Evolutionary conservation across 768 basidiomycete species (phyloP), one percentile per base, ranked within the genome.

Genomic region (Tephrocybe rancida): DNA sequence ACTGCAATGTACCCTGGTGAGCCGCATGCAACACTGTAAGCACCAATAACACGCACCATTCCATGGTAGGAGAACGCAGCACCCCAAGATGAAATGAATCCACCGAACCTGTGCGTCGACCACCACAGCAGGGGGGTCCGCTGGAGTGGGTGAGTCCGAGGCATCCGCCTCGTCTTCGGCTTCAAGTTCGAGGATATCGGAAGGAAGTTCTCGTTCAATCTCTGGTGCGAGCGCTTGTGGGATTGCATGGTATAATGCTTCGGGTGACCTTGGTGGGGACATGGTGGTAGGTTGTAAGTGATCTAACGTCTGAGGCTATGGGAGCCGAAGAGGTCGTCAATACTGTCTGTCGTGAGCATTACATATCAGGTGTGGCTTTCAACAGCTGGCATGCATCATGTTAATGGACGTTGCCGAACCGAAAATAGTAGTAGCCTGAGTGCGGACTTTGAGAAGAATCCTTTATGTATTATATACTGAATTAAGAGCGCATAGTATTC

Each of bases 41-140:
- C 26, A 14, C 6, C 3, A 46, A 24, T 44, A 42, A 10, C 14
- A 65, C 80, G 64, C 67, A 93, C 94, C 92, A 64, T 95, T 96
- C 94, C 94, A 97, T 25, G 91, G 87, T 16, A 97, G 70, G 6
- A 97, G 77, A 3, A 88, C 81, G 18, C 90, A 88, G 52, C 87
- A 87, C 2, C 94, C 61, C 37, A 62, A 49, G 13, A 62, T 27
- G 58, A 91, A 89, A 59, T 85, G 80, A 37, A 86, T 80, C 84
- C 86, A 87, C 45, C 72, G 68, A 61, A 86, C 77, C 42, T 72
- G 75, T 38, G 70, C 42, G 54, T 83, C 77, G 14, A 55, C 65
- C 25, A 70, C 59, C 27, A 65, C 63, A 44, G 67, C 56, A 52
- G 64, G 59, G 24, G 59, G 70, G 50, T 62, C 70, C 16, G 57